These are phyloP conservation scores for Fomitiporia mediterranea DNA, from an alignment of 1,284 basidiomycete genomes.

Conservation along the genomic window DNA sequence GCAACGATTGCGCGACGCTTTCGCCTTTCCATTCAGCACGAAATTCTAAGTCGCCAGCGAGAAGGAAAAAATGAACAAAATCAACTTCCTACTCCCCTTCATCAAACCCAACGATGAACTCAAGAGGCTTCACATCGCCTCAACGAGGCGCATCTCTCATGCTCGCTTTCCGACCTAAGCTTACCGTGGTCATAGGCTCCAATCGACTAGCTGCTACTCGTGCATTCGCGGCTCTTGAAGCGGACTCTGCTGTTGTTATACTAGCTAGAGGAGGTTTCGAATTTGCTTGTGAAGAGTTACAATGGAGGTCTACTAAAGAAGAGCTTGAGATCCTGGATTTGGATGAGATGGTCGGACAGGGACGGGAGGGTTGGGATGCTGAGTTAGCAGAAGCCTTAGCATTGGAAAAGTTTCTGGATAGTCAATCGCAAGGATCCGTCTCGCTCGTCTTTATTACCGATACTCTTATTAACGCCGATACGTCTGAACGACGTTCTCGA, in stretches of 20 bases:
- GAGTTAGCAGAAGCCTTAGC: slow-evolving; percentile 36
- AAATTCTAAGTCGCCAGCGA: not conserved
- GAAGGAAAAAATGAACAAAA: not conserved
- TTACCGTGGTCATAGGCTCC: slow-evolving; percentile 71
- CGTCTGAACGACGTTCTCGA: slow-evolving; percentile 37
- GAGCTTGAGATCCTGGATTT: slow-evolving; percentile 58
- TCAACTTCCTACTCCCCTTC: not conserved
- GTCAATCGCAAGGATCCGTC: slow-evolving; percentile 29
- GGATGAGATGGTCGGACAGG: slow-evolving; percentile 40
- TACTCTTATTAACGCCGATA: slow-evolving; percentile 44
- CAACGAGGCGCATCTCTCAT: slow-evolving; percentile 70
- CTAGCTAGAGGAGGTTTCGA: slow-evolving; percentile 45
- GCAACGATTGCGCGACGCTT: slow-evolving; percentile 7
- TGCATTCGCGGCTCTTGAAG: slow-evolving; percentile 79
- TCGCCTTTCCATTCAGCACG: not conserved
- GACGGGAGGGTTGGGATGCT: slow-evolving; percentile 24
- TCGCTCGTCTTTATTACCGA: slow-evolving; percentile 75
- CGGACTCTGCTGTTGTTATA: slow-evolving; percentile 71
- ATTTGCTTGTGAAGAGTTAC: slow-evolving; percentile 66
- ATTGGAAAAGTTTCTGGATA: slow-evolving; percentile 44
- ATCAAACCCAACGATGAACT: not conserved
- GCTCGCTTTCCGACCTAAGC: slow-evolving; percentile 64
- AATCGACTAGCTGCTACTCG: slow-evolving; percentile 76
- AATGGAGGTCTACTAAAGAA: slow-evolving; percentile 51
- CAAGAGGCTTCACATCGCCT: slow-evolving; percentile 34